Base-by-base conservation (phyloP, 371 early-diverging fungal genomes). In the Apophysomyces trapeziformis region DNA sequence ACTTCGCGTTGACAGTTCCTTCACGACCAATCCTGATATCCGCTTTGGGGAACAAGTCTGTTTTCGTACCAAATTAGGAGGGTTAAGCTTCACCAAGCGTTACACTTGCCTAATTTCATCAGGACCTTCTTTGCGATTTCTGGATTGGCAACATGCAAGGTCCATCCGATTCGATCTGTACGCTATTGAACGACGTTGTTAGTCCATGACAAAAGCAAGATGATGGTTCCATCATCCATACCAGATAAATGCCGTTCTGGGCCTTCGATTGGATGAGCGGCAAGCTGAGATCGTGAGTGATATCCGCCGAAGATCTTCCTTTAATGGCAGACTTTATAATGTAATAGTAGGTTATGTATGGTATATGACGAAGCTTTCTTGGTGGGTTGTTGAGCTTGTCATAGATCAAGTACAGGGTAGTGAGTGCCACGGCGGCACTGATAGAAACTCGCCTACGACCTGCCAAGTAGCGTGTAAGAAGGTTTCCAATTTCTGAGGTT, bases 41-140 rank as follows among this genome's bases (percentile, higher is more conserved):
- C 7, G 62, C 32, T 35, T 74, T 74, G 2, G 74, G 74, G 46
- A 74, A 74, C 5, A 66, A 37, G 16, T 74, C 74, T 74, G 63
- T 54, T 35, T 18, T 11, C 18, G 35, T 12, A 59, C 7, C 5
- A 26, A 3, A 2, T 26, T 26, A 26, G 32, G 32, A 26, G 36
- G 12, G 6, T 21, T 59, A 35, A 21, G 13, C n/a, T 16, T 39
- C 16, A 6, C 9, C 9, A 21, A n/a, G 2, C 5, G 11, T 1
- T 61, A 9, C 2, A 0, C 36, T 8, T 68, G 72, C 70, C 69
- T 60, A 39, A 58, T 39, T 64, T 68, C 35, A 64, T 56, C 12
- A 76, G 46, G 11, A 72, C 44, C 1, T 36, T 57, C 63, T 68
- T 69, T 14, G 58, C 61, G 12, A 62, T 64, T 11, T 62, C 70